Evolutionary conservation across 805 yeast species (phyloP), one percentile per base, ranked within the genome.

Genomic region (Saturnispora saitoi): DNA sequence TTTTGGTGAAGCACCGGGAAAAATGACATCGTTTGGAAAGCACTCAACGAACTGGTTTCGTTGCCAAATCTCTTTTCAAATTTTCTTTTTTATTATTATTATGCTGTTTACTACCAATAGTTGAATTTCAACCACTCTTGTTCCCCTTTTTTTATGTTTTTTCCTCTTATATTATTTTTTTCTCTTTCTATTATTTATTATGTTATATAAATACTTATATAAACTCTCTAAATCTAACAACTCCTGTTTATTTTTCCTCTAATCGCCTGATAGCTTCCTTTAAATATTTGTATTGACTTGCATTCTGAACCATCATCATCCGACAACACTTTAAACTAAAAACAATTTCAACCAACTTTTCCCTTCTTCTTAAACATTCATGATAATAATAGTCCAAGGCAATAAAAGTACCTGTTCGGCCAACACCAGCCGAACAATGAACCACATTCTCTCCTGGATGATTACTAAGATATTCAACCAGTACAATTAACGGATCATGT

Each of bases 371-470:
- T 4, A 36, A 14, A 32, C 59, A 52, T 37, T 54, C 49, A 31
- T 51, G 54, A 15, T 56, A 60, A 44, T 49, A 70, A 55, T 65
- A 69, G 52, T 76, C 79, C 26, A 74, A 53, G 2, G 77, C 64
- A 14, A 76, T 73, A 51, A 67, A 76, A 11, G 77, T 71, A 7
- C 80, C 80, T 0, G 81, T 74, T 53, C 82, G 66, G 11, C 82
- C 82, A 52, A 80, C 78, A 0, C 82, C 82, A 0, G 82, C 82
- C 1, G 80, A 75, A 53, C 82, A 77, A 58, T 77, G 82, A 6
- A 74, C 78, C 29, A 75, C 55, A 4, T 56, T 49, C 43, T 59
- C 63, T 1, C 34, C 34, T 40, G 24, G 26, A 29, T 32, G 14
- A 2, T 30, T 26, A 4, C 26, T 10, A 42, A 42, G 26, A 26